phyloP scores from a whole-genome alignment of 306 rosid genomes.

The Cicer cuneatum region DNA sequence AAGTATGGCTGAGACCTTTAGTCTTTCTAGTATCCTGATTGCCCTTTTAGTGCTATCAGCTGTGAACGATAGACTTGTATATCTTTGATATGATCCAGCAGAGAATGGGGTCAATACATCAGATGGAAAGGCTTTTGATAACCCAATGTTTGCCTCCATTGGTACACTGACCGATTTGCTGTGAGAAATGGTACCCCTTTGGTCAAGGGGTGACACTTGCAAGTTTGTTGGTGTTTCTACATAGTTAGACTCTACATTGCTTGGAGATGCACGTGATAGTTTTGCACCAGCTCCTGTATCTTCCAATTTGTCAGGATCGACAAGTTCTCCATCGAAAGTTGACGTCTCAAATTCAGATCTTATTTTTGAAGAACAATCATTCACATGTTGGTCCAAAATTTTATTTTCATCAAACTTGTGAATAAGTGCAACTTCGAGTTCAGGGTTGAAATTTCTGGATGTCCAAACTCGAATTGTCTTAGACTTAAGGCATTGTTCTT shows the following conservation, averaged over 20 bases:
- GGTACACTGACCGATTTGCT: constrained; percentile 45
- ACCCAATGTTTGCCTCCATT: constrained; percentile 45
- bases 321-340: constrained; percentile 44
- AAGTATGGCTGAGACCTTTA: constrained; percentile 64
- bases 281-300: constrained; percentile 46
- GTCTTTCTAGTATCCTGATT: constrained; percentile 73
- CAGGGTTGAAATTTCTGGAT: constrained; percentile 65
- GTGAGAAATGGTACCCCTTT: constrained; percentile 46
- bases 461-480: constrained; percentile 77
- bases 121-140: constrained; percentile 49
- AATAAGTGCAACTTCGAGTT: constrained; percentile 48
- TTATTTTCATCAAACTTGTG: constrained; percentile 52
- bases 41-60: constrained; percentile 68
- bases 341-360: constrained; percentile 44
- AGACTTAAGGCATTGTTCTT: constrained; percentile 67
- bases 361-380: constrained; percentile 47
- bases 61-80: constrained; percentile 57
- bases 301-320: constrained; percentile 42
- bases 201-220: constrained; percentile 48
- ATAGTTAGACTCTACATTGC: constrained; percentile 46
- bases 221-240: constrained; percentile 33
- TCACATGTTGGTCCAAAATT: constrained; percentile 43
- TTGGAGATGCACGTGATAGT: constrained; percentile 48
- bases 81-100: constrained; percentile 56
- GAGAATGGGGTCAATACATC: constrained; percentile 46